Base-by-base conservation (phyloP, 2,329 filamentous ascomycete genomes). In the Clonostachys sp. region DNA sequence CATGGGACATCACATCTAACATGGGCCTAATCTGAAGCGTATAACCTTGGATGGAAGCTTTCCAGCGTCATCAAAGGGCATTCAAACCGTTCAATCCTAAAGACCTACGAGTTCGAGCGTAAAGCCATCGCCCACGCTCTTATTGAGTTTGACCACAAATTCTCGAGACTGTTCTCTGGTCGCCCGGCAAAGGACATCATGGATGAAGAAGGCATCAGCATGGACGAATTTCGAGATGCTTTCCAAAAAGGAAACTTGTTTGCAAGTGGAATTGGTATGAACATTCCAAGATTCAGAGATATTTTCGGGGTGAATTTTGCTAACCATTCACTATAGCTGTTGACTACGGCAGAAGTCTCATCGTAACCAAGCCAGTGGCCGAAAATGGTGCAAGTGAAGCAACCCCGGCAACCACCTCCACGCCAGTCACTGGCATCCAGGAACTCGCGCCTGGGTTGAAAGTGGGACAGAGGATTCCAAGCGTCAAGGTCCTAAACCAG, bases 61-160 rank as follows among this genome's bases (percentile, higher is more conserved):
- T 75, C 71, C 0, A 57, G 66, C 2, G 74, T 74, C 1, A 57
- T 66, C 20, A 74, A 73, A 46, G 73, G 73, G 4, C 57, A 72
- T 4, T 63, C 70, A 0, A 66, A 70, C 3, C 63, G 61, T 0
- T 62, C 57, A 0, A 65, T 82, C 5, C 63, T 82, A 1, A 55
- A 62, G 16, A 79, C 74, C 0, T 82, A 82, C 50, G 65, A 76
- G 42, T 53, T 53, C 3, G 79, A 82, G 54, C 68, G 85, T 6
- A 72, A 76, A 6, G 70, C 68, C 9, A 77, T 88, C 3, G 86
- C 86, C 0, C 71, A 83, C 51, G 77, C 84, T 38, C 73, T 89
- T 1, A 88, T 90, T 50, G 70, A 74, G 7, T 83, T 85, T 50
- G 81, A 85, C 55, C 76, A 78, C 48, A 71, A 68, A 35, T 81